Percentiles rank a stretch among this genome's conserved stretches.
Evolutionary conservation across 2,329 filamentous ascomycete genomes (phyloP).

Genomic region (Fusarium tuaranense): DNA sequence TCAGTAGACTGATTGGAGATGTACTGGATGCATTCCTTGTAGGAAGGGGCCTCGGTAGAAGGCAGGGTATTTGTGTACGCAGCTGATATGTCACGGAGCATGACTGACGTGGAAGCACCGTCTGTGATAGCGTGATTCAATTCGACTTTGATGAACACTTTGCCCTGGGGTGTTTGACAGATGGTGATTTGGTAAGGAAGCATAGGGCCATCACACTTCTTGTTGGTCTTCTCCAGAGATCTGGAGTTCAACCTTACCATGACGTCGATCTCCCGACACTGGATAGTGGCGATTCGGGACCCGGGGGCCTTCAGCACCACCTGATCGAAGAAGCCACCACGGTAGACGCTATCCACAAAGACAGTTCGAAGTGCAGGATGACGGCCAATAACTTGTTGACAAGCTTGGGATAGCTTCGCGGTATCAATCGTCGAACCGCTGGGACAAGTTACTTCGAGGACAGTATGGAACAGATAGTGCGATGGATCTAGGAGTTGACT

Average conservation of each 20-base stretch:
- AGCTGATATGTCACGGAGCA: slow-evolving; percentile 46
- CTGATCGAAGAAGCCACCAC: slow-evolving; percentile 44
- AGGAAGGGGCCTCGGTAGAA: slow-evolving; percentile 4
- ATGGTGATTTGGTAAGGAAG: slow-evolving; percentile 43
- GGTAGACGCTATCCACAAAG: slow-evolving; percentile 46
- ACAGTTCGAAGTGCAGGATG: slow-evolving; percentile 49
- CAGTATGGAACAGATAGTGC: slow-evolving; percentile 33
- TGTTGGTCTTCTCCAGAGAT: slow-evolving; percentile 32
- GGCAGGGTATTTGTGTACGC: slow-evolving; percentile 40
- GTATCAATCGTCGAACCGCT: slow-evolving; percentile 1
- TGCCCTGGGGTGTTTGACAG: slow-evolving; percentile 30
- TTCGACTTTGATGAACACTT: slow-evolving; percentile 44
- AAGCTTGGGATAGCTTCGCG: slow-evolving; percentile 19
- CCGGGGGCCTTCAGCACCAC: slow-evolving; percentile 33
- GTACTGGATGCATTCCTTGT: slow-evolving; percentile 37
- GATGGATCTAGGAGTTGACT: slow-evolving; percentile 44
- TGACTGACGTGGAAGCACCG: slow-evolving; percentile 45
- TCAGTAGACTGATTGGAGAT: slow-evolving; percentile 19
- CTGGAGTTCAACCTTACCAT: slow-evolving; percentile 36
- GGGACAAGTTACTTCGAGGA: slow-evolving; percentile 16
- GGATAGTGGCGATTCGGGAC: slow-evolving; percentile 8
- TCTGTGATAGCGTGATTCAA: slow-evolving; percentile 52
- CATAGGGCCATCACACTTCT: slow-evolving; percentile 5
- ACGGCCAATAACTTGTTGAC: slow-evolving; percentile 37
- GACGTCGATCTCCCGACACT: slow-evolving; percentile 39